A percentile compares a stretch with the other conserved stretches of the same genome.
phyloP scores from a whole-genome alignment of 208 protist species.

The Endotrypanum monterogeii region DNA sequence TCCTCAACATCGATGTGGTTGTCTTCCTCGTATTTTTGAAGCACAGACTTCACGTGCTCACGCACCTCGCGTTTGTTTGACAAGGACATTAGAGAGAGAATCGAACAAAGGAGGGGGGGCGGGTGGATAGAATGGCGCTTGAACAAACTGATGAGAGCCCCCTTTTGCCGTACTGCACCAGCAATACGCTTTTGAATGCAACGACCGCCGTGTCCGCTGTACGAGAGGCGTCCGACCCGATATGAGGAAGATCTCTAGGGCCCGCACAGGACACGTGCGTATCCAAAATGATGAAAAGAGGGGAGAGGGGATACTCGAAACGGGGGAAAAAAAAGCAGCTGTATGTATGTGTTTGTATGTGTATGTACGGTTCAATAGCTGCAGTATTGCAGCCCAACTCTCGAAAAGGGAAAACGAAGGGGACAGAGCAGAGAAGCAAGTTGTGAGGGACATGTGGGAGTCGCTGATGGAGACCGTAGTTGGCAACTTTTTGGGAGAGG shows the following conservation, averaged over 20 bases:
- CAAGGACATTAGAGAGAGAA: constrained; percentile 26
- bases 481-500: neutral
- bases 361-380: neutral
- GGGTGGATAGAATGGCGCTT: neutral
- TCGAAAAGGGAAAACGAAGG: neutral
- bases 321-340: neutral
- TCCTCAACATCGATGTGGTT: constrained; percentile 67
- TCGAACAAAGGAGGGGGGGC: no score
- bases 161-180: neutral
- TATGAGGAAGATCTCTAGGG: neutral
- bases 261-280: neutral
- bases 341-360: no score
- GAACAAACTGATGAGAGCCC: neutral
- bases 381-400: neutral
- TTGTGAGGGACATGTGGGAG: neutral
- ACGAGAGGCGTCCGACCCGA: neutral
- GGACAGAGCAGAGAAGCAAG: neutral
- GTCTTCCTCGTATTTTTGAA: constrained; percentile 50
- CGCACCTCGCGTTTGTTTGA: constrained; percentile 76
- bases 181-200: neutral
- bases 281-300: neutral
- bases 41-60: constrained; percentile 52
- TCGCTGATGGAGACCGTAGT: neutral
- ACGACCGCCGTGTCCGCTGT: neutral
- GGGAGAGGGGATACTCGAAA: neutral